Conservation (phyloP, 768 basidiomycete species). For the Leccinum arenicola region DNA sequence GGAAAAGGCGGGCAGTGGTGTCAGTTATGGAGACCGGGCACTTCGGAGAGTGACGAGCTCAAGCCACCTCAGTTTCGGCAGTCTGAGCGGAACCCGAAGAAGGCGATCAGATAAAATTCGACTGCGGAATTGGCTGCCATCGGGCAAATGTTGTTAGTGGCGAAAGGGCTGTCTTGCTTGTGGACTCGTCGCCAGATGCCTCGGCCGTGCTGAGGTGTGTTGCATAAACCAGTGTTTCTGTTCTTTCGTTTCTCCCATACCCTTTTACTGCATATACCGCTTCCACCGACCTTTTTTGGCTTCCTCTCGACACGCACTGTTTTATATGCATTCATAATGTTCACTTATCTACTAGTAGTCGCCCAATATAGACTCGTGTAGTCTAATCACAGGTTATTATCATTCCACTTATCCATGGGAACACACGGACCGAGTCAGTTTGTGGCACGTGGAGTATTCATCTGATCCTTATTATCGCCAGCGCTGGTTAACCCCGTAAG, state of each 20-base stretch:
- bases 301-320: conserved; percentile 9
- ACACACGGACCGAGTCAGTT: not conserved
- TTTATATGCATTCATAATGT: conserved; percentile 15
- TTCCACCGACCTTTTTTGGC: conserved; percentile 7
- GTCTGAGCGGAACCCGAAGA: conserved; percentile 65
- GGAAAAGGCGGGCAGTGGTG: conserved; percentile 91
- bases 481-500: not conserved
- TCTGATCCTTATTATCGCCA: not conserved
- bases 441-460: not conserved
- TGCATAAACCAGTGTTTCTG: conserved; percentile 1
- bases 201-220: conserved; percentile 17
- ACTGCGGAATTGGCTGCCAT: conserved; percentile 59
- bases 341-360: conserved; percentile 20
- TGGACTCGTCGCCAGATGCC: not conserved
- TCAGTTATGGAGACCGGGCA: conserved; percentile 94
- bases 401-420: not conserved
- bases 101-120: conserved; percentile 58
- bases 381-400: conserved; percentile 4
- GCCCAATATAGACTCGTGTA: conserved; percentile 21
- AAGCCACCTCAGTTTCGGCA: conserved; percentile 85
- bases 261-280: conserved; percentile 20
- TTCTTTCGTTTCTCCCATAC: conserved; percentile 24
- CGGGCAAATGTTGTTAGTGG: conserved; percentile 63
- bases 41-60: conserved; percentile 87
- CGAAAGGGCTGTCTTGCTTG: not conserved